A percentile compares a stretch with the other conserved stretches of the same genome.
phyloP scores from a whole-genome alignment of 495 filamentous ascomycete genomes.

The Talaromyces ruber region DNA sequence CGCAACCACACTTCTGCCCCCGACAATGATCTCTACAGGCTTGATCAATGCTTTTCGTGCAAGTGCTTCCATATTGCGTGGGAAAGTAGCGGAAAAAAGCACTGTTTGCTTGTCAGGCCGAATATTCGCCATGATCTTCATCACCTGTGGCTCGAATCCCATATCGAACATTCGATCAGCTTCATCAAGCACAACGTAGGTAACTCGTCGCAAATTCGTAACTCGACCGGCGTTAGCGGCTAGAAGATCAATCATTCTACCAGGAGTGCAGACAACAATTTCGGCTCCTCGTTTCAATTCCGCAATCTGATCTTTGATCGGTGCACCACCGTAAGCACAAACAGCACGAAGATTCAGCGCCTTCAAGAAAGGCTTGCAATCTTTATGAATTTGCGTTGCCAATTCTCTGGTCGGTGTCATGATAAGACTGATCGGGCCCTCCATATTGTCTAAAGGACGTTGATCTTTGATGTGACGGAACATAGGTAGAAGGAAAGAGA shows the following conservation, averaged over 20 bases:
- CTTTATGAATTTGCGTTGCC: slow-evolving; percentile 87
- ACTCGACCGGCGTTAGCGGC: slow-evolving; percentile 89
- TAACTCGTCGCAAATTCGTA: slow-evolving; percentile 80
- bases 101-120: slow-evolving; percentile 90
- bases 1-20: slow-evolving; percentile 83
- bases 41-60: slow-evolving; percentile 80
- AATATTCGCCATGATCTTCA: slow-evolving; percentile 89
- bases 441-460: slow-evolving; percentile 66
- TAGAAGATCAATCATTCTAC: slow-evolving; percentile 93
- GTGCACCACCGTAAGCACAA: slow-evolving; percentile 92
- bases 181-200: slow-evolving; percentile 92
- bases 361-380: slow-evolving; percentile 89
- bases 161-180: slow-evolving; percentile 99
- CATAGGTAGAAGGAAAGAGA: slow-evolving; percentile 92
- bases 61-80: slow-evolving; percentile 83
- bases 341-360: slow-evolving; percentile 82
- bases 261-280: slow-evolving; percentile 90
- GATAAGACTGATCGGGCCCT: slow-evolving; percentile 81
- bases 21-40: slow-evolving; percentile 86
- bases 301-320: slow-evolving; percentile 97
- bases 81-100: slow-evolving; percentile 94
- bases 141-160: slow-evolving; percentile 97
- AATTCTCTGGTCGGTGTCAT: slow-evolving; percentile 95
- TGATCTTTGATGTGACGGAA: slow-evolving; percentile 98
- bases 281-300: slow-evolving; percentile 93